Evolutionary conservation across 192 early-diverging fungal species (phyloP).

Genomic region (Backusella mclennaniae): DNA sequence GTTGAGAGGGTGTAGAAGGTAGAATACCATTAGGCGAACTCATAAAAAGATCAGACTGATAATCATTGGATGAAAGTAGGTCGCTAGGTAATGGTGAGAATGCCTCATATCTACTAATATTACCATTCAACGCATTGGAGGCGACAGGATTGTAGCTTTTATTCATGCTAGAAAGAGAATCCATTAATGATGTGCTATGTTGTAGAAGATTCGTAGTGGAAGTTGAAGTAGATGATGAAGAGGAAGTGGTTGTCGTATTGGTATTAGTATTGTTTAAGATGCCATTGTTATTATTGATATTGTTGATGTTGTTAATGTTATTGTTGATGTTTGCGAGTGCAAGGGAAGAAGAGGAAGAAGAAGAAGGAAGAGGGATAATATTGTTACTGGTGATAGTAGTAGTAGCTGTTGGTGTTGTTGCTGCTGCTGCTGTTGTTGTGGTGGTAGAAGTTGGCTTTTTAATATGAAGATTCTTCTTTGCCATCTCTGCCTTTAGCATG

Average conservation of each 20-base stretch:
- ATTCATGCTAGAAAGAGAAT: not conserved
- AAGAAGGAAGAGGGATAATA: not conserved
- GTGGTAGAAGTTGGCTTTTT: conserved; percentile 62
- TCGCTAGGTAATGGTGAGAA: conserved; percentile 52
- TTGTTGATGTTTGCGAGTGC: not conserved
- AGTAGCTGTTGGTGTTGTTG: not conserved
- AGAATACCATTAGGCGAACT: not conserved
- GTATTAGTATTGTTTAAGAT: not conserved
- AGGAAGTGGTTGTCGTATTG: not conserved
- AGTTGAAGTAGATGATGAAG: not conserved
- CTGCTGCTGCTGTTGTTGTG: not conserved
- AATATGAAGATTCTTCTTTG: conserved; percentile 97
- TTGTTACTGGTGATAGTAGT: conserved; percentile 11
- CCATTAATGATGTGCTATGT: conserved; percentile 45
- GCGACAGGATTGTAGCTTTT: not conserved
- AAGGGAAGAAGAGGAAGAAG: conserved; percentile 17
- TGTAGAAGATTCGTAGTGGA: not conserved
- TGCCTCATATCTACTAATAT: conserved; percentile 18
- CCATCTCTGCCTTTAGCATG: conserved; percentile 97
- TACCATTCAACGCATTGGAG: conserved; percentile 9
- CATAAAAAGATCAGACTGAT: conserved; percentile 21
- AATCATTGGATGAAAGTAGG: conserved; percentile 46
- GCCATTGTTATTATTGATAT: not conserved
- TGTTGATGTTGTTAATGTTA: not conserved
- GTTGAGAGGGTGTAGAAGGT: conserved; percentile 5